These are phyloP conservation scores for Capsicum rhomboideum DNA, from an alignment of 257 asterid genomes.

Conservation along the genomic window DNA sequence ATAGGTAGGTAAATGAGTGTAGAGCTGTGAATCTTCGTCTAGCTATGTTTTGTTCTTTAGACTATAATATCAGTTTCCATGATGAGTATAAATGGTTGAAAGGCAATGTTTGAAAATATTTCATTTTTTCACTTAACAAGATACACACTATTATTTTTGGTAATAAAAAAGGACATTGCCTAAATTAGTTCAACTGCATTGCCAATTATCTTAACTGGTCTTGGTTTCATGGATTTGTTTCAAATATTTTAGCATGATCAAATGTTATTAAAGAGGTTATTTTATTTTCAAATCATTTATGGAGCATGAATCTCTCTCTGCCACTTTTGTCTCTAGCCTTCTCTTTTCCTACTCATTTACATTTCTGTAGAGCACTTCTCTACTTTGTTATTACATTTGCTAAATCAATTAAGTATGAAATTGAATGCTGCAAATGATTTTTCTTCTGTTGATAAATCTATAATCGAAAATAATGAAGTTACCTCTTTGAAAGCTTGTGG, in stretches of 20 bases:
- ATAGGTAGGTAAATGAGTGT: background rate
- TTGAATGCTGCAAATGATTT: background rate
- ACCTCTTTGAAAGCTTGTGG: background rate
- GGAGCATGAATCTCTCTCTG: background rate
- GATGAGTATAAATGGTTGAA: background rate
- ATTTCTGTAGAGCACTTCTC: background rate
- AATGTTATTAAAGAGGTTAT: background rate
- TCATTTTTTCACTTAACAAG: background rate
- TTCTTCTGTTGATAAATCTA: background rate
- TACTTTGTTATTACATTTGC: background rate
- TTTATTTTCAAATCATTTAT: too few species aligned
- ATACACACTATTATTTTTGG: background rate
- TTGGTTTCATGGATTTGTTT: background rate
- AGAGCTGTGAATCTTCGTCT: background rate
- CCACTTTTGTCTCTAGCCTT: background rate
- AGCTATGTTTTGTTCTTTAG: background rate
- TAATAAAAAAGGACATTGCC: background rate
- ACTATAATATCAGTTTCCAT: background rate
- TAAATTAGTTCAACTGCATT: background rate
- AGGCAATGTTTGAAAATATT: background rate
- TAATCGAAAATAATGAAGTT: background rate
- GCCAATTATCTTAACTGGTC: background rate
- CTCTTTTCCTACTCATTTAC: background rate
- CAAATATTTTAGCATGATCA: background rate
- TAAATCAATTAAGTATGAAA: background rate